phyloP scores from a whole-genome alignment of 805 yeast species.

The Myxozyma kluyveri region DNA sequence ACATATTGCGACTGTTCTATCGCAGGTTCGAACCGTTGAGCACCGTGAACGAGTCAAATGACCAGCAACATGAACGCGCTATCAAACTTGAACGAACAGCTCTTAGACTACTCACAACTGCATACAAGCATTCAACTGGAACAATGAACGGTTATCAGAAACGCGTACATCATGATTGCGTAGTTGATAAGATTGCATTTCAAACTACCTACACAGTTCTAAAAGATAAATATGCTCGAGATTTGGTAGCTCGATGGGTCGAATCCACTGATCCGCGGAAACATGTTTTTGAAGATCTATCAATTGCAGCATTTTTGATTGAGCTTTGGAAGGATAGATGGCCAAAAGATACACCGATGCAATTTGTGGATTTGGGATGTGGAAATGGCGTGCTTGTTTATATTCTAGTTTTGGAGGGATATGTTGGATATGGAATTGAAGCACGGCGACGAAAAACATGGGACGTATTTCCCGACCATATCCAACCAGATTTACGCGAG shows the following conservation, averaged over 20 bases:
- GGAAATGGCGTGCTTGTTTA: conserved; percentile 88
- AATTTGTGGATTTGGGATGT: conserved; percentile 88
- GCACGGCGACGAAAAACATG: conserved; percentile 88
- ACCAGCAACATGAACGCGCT: background rate
- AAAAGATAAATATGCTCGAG: conserved; percentile 77
- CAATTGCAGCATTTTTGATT: conserved; percentile 89
- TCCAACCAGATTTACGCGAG: conserved; percentile 59
- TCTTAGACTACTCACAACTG: conserved; percentile 70
- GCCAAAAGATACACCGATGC: conserved; percentile 47
- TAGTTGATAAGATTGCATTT: conserved; percentile 76
- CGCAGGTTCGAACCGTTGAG: conserved; percentile 2
- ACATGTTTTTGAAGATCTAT: conserved; percentile 94
- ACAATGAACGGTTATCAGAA: conserved; percentile 81
- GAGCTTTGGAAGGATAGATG: conserved; percentile 68
- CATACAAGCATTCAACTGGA: conserved; percentile 79
- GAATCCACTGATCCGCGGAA: conserved; percentile 93
- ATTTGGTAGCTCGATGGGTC: conserved; percentile 78
- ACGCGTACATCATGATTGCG: conserved; percentile 81
- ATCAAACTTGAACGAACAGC: conserved; percentile 81
- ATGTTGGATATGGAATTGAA: conserved; percentile 78
- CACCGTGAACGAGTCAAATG: background rate
- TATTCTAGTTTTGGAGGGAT: conserved; percentile 75
- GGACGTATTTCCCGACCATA: conserved; percentile 67
- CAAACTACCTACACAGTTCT: conserved; percentile 77
- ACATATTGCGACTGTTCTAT: background rate